phyloP scores from a whole-genome alignment of 73 alveolate species.

The Blepharisma japonicum region DNA sequence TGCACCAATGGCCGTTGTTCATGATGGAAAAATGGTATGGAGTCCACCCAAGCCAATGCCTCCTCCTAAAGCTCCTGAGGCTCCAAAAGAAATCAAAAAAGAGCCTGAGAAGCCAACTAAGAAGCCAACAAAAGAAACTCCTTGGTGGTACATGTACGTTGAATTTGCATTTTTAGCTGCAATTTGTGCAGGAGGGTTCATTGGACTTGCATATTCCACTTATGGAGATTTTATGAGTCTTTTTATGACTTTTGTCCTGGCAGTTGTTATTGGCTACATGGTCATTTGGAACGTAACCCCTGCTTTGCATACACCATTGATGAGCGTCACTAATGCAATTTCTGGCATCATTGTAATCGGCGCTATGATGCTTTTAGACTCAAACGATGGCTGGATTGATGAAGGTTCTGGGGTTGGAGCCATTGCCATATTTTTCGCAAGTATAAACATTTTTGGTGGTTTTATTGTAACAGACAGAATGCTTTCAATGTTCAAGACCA shows the following conservation, averaged over 20 bases:
- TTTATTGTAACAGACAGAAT: slow-evolving; percentile 41
- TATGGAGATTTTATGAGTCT: background rate
- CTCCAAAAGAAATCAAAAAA: background rate
- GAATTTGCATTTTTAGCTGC: background rate
- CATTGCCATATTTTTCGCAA: slow-evolving; percentile 3
- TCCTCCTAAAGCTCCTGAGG: background rate
- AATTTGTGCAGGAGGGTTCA: background rate
- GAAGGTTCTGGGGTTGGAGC: background rate
- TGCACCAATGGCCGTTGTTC: slow-evolving; percentile 7
- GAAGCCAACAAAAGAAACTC: background rate
- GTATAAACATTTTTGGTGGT: slow-evolving; percentile 55
- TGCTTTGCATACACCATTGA: slow-evolving; percentile 78
- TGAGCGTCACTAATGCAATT: slow-evolving; percentile 84
- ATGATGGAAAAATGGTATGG: background rate
- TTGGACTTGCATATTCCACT: background rate
- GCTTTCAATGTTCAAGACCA: slow-evolving; percentile 45
- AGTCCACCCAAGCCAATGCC: background rate
- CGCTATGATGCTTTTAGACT: slow-evolving; percentile 7
- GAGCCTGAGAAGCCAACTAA: background rate
- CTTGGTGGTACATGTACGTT: background rate
- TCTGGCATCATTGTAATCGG: slow-evolving; percentile 56
- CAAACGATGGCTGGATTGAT: slow-evolving; percentile 15
- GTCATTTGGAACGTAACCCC: slow-evolving; percentile 84
- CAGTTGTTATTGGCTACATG: slow-evolving; percentile 50
- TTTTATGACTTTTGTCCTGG: slow-evolving; percentile 11